Conservation (phyloP, 2,329 filamentous ascomycete species). For the Stylonectria norvegica region DNA sequence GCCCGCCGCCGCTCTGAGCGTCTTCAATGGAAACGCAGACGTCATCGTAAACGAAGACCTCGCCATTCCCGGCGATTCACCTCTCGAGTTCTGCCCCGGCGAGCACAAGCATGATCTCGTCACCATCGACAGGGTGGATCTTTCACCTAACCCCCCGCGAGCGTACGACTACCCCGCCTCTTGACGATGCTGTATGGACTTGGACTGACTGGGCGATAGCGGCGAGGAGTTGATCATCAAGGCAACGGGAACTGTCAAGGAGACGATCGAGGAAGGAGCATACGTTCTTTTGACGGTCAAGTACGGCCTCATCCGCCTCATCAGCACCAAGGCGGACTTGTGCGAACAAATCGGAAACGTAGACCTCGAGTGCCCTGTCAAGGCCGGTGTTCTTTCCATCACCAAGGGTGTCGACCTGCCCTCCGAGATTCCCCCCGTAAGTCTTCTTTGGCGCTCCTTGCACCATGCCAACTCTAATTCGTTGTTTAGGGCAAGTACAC, state of each 20-base stretch:
- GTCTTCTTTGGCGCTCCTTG: constrained; percentile 33
- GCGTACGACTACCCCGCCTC: constrained; percentile 58
- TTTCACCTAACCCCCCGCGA: constrained; percentile 80
- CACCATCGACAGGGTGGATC: constrained; percentile 72
- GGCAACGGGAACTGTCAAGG: constrained; percentile 69
- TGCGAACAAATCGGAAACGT: constrained; percentile 89
- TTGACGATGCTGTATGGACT: constrained; percentile 1
- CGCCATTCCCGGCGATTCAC: constrained; percentile 80
- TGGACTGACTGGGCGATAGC: constrained; percentile 46
- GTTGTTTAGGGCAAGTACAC: constrained; percentile 74
- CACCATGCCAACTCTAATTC: constrained; percentile 20
- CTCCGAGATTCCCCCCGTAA: constrained; percentile 80
- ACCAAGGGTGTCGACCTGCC: constrained; percentile 83
- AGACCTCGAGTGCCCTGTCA: constrained; percentile 81
- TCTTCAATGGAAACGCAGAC: constrained; percentile 34
- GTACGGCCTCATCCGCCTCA: constrained; percentile 86
- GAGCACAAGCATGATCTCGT: constrained; percentile 69
- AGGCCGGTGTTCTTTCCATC: constrained; percentile 71
- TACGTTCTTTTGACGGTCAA: constrained; percentile 84
- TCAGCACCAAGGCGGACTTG: constrained; percentile 76
- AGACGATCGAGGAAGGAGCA: constrained; percentile 73
- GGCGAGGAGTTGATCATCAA: constrained; percentile 74
- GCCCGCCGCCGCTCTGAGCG: constrained; percentile 44
- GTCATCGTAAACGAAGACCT: constrained; percentile 48
- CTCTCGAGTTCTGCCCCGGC: constrained; percentile 70